phyloP scores from a whole-genome alignment of 208 protist genomes.

The Porcisia deanei region DNA sequence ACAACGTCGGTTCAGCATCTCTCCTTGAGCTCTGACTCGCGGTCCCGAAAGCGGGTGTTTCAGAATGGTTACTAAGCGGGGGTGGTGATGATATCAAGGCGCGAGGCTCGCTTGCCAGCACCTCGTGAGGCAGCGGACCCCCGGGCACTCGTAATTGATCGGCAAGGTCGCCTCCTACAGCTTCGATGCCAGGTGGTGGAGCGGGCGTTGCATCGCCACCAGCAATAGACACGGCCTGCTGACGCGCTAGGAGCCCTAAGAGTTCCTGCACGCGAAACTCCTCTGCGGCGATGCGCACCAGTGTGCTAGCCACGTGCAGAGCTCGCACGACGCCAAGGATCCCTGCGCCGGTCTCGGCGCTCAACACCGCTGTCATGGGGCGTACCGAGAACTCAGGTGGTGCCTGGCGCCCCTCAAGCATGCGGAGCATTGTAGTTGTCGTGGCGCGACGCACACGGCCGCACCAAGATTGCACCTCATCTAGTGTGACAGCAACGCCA shows the following conservation, averaged over 20 bases:
- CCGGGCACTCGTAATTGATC: neutral
- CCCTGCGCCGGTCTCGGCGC: conserved; percentile 46
- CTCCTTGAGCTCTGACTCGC: neutral
- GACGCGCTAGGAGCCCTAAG: conserved; percentile 22
- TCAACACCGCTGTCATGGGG: conserved; percentile 54
- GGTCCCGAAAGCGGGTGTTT: neutral
- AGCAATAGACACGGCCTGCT: conserved; percentile 20
- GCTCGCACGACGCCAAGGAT: conserved; percentile 45
- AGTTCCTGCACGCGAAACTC: conserved; percentile 45
- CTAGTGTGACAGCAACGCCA: conserved; percentile 33
- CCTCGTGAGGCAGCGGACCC: neutral
- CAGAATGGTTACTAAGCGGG: neutral
- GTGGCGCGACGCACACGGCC: conserved; percentile 37
- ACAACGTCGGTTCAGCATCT: neutral
- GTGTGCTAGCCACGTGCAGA: conserved; percentile 64
- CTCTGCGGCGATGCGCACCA: conserved; percentile 45
- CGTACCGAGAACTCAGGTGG: conserved; percentile 40
- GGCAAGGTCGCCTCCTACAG: neutral
- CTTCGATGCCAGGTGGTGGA: neutral
- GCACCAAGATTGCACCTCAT: conserved; percentile 54
- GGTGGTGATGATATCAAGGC: neutral
- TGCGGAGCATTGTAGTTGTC: conserved; percentile 45
- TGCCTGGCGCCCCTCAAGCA: conserved; percentile 45
- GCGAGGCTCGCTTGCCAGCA: neutral
- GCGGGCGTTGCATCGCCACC: conserved; percentile 2